Evolutionary conservation across 2,329 filamentous ascomycete species (phyloP), one percentile per base, ranked within the genome.

Genomic region (Cercospora zeae-maydis): DNA sequence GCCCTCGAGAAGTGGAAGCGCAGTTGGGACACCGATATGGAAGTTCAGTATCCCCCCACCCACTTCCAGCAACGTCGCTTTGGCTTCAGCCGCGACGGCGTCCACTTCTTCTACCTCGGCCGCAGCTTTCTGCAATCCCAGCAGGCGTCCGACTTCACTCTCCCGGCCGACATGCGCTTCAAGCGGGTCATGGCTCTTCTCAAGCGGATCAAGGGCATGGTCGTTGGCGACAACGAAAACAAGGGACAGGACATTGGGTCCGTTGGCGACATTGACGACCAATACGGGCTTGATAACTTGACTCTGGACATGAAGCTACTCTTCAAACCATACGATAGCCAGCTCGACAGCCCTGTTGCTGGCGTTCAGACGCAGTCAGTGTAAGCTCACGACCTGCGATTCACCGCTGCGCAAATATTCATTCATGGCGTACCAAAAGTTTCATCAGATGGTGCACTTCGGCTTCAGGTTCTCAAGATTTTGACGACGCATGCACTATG

Each of bases 51-150:
- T 65, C 85, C 86, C 6, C 84, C 78, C 24, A 72, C 74, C 5
- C 78, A 77, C n/a, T 72, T 78, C 5, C 79, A 79, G n/a, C 83
- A 83, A 55, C 80, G 82, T 53, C 84, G 88, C 14, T 83, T 87
- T 67, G 88, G 89, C 0, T 91, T 91, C 74, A 90, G 86, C 59
- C 79, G 88, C 55, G 88, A 91, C 69, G 88, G 84, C 1, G 84
- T 90, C 13, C 88, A 90, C 70, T 91, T 88, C 73, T 91, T 88
- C 77, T 91, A 86, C 82, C 80, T 91, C 45, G 88, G 86, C 14
- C 88, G 84, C 64, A 83, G 85, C 69, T 81, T 90, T 70, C 76
- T 91, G 59, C 84, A 86, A 72, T 84, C 84, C 64, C 71, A 72
- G 45, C 70, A 72, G 16, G 65, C 72, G 8, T 66, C 67, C 19